Percentiles rank a stretch among this genome's conserved stretches.
phyloP scores from a whole-genome alignment of 768 basidiomycete genomes.

The Xerocomellus amylosporus region DNA sequence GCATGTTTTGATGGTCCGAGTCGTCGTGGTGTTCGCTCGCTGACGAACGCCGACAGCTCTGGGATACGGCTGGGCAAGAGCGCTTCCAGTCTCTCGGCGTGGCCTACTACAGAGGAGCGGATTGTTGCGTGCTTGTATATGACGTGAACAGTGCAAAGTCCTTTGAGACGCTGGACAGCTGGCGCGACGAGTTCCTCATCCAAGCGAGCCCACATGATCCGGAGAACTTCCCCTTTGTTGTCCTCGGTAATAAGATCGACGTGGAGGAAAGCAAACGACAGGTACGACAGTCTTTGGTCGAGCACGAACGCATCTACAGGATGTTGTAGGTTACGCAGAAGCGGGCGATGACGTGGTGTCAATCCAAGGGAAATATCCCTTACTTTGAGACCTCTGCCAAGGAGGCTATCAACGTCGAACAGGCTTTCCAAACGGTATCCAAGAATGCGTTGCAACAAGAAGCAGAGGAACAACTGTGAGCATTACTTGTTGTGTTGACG shows the following conservation, averaged over 20 bases:
- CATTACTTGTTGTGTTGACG: constrained; percentile 15
- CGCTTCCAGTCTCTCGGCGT: constrained; percentile 99
- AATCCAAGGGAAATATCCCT: constrained; percentile 98
- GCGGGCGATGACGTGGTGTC: constrained; percentile 99
- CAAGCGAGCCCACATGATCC: constrained; percentile 98
- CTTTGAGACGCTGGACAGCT: constrained; percentile 97
- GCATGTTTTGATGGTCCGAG: constrained; percentile 39
- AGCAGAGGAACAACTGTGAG: constrained; percentile 91
- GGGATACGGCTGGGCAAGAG: constrained; percentile 99
- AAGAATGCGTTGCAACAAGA: constrained; percentile 99
- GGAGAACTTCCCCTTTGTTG: constrained; percentile 99
- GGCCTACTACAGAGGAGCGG: constrained; percentile 98
- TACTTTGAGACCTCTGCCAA: constrained; percentile 99
- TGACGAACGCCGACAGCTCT: constrained; percentile 58
- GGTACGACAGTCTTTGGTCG: constrained; percentile 43
- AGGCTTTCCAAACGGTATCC: constrained; percentile 99
- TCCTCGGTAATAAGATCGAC: constrained; percentile 99
- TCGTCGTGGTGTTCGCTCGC: background rate
- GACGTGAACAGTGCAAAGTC: constrained; percentile 99
- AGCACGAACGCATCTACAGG: background rate
- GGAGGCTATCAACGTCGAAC: constrained; percentile 99
- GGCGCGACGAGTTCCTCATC: constrained; percentile 99
- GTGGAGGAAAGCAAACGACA: constrained; percentile 98
- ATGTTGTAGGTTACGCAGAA: constrained; percentile 88
- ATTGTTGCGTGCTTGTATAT: constrained; percentile 98